Base-by-base conservation (phyloP, 2,329 filamentous ascomycete species). In the Beauveria pseudobassiana region DNA sequence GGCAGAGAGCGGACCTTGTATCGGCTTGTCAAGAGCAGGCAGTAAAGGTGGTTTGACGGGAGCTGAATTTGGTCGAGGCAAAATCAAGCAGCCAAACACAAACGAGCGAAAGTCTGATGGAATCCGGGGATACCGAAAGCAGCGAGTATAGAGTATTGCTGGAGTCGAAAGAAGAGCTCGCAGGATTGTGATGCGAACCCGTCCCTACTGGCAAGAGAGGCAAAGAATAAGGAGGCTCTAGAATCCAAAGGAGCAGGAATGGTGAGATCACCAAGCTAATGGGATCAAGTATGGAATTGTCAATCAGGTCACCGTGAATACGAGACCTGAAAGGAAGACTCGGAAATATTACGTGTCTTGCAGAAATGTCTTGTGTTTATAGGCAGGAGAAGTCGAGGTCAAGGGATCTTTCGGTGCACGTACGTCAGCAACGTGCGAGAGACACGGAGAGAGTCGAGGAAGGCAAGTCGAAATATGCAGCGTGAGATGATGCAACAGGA, bases 311-410 rank as follows among this genome's bases (percentile, higher is more conserved):
- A 42, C 30, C 18, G 53, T 14, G 34, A n/a, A 45, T 12, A n/a
- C 38, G 34, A 28, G 42, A 5, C 40, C 42, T 43, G 53, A 38
- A 18, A 26, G 26, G 1, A 42, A 43, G 55, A 34, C 16, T 40
- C 38, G 26, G 54, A 62, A 20, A 38, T 62, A 62, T 59, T 62
- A 62, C 61, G 61, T 62, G 54, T 62, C 54, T 58, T 40, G 54
- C 18, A 18, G 18, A n/a, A 49, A 18, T 53, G 59, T 55, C 43
- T 42, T 43, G 59, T 55, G 43, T 56, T 43, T 53, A 62, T 62
- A 20, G 59, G 48, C 61, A 62, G 24, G 30, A 52, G 60, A 53
- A 30, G 48, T 52, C 42, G 54, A 46, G 38, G 45, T 34, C 59
- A 30, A 28, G 20, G 20, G 38, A 45, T 52, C 60, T 53, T 57